Conservation (phyloP, 768 basidiomycete genomes). For the Suillus lakei region DNA sequence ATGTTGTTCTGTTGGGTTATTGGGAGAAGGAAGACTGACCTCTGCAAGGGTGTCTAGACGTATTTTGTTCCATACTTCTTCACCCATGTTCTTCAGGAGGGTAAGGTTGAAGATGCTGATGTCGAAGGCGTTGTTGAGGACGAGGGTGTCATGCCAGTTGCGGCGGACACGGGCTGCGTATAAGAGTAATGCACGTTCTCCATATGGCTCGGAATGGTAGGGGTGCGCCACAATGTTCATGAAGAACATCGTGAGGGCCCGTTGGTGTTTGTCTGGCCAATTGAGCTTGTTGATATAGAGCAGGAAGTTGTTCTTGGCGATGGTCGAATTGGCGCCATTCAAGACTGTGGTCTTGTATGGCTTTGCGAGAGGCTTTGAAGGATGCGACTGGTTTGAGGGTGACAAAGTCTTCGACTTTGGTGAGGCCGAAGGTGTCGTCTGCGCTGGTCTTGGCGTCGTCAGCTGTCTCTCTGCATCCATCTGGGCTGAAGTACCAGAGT, state of each 20-base stretch:
- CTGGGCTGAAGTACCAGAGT: conserved; percentile 18
- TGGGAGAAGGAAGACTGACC: no score
- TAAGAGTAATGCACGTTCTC: not conserved
- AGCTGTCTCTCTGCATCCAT: not conserved
- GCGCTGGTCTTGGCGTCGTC: not conserved
- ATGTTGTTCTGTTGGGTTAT: no score
- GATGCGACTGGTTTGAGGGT: conserved; percentile 18
- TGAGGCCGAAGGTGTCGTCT: conserved; percentile 18
- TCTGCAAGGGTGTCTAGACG: no score
- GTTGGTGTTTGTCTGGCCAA: conserved; percentile 1
- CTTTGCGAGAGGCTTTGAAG: conserved; percentile 20
- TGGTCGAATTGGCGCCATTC: conserved; percentile 22
- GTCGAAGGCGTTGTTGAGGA: not conserved
- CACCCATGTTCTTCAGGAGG: conserved; percentile 14
- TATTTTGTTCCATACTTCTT: not conserved
- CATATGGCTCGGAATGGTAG: not conserved
- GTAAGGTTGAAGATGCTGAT: not conserved
- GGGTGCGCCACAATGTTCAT: conserved; percentile 1
- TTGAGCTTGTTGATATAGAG: not conserved
- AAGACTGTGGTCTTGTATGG: conserved; percentile 18
- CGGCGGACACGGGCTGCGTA: not conserved
- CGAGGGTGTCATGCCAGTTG: conserved; percentile 9
- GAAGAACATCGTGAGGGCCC: conserved; percentile 1
- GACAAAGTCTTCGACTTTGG: conserved; percentile 11
- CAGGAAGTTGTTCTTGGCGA: conserved; percentile 18